phyloP scores from a whole-genome alignment of 805 yeast genomes.

The Barnettozyma vustinii region DNA sequence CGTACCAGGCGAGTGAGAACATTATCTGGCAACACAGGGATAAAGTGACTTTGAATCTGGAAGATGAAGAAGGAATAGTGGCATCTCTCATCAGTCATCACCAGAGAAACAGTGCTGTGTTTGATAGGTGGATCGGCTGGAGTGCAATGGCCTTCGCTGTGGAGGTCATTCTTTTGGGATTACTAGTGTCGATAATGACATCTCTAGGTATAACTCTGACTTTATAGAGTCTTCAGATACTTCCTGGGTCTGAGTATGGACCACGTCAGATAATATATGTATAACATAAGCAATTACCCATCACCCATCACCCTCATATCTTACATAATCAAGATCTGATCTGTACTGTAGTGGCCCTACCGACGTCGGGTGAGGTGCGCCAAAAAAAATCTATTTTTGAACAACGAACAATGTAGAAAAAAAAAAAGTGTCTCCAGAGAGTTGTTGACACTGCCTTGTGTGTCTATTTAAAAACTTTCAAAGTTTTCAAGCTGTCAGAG shows the following conservation, averaged over 20 bases:
- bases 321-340: too few relatives aligned
- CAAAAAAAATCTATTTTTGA: background rate
- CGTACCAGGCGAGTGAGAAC: slow-evolving; percentile 17
- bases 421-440: background rate
- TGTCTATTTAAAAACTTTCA: too few relatives aligned
- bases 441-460: background rate
- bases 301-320: too few relatives aligned
- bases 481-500: background rate
- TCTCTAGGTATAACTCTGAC: background rate
- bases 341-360: background rate
- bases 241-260: too few relatives aligned
- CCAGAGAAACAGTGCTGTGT: slow-evolving; percentile 2
- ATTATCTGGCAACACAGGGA: slow-evolving; percentile 11
- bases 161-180: slow-evolving; percentile 2
- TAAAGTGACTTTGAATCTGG: slow-evolving; percentile 14
- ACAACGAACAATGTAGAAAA: too few relatives aligned
- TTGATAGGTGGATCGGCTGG: slow-evolving; percentile 18
- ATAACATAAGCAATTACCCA: too few relatives aligned
- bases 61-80: slow-evolving; percentile 11
- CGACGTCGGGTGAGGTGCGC: background rate
- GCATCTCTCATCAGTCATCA: slow-evolving; percentile 14
- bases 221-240: background rate
- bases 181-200: background rate
- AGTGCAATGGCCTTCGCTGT: slow-evolving; percentile 13
- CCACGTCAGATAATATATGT: too few relatives aligned